phyloP scores from a whole-genome alignment of 1,139 yeast species.

The Candida labiduridarum region DNA sequence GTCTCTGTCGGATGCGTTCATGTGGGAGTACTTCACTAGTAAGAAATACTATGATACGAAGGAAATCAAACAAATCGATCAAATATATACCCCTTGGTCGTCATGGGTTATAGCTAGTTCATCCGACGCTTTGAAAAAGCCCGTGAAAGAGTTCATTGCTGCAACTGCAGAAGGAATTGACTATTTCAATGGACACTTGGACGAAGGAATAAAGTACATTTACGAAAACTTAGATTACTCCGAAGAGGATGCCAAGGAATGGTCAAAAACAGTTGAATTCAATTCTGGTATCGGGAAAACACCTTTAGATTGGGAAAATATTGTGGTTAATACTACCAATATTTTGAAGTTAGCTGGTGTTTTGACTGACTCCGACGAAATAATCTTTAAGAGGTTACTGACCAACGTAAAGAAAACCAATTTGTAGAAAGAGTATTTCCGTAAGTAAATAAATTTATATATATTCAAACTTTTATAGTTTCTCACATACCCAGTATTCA shows the following conservation, averaged over 20 bases:
- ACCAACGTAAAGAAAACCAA: conserved; percentile 24
- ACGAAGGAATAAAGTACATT: conserved; percentile 70
- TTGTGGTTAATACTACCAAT: conserved; percentile 58
- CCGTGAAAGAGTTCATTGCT: conserved; percentile 44
- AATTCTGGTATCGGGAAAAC: conserved; percentile 44
- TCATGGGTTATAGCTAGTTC: conserved; percentile 80
- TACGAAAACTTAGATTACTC: conserved; percentile 72
- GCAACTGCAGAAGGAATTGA: conserved; percentile 69
- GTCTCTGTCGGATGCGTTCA: conserved; percentile 72
- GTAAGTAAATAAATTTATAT: not conserved
- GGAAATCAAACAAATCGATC: conserved; percentile 83
- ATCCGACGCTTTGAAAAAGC: conserved; percentile 32
- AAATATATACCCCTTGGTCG: conserved; percentile 95
- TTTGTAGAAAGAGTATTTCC: conserved; percentile 3
- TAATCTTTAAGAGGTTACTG: conserved; percentile 32
- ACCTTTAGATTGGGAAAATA: conserved; percentile 51
- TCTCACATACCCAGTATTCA: conserved; percentile 68
- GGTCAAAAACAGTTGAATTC: conserved; percentile 79
- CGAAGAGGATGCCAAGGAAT: conserved; percentile 71
- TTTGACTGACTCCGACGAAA: conserved; percentile 37
- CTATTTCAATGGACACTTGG: conserved; percentile 60
- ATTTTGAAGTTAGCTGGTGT: conserved; percentile 68
- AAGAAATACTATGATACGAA: conserved; percentile 78
- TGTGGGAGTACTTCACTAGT: conserved; percentile 95
- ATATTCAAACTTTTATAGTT: not conserved